phyloP scores from a whole-genome alignment of 2,329 filamentous ascomycete species.

The Colletotrichum sublineola region DNA sequence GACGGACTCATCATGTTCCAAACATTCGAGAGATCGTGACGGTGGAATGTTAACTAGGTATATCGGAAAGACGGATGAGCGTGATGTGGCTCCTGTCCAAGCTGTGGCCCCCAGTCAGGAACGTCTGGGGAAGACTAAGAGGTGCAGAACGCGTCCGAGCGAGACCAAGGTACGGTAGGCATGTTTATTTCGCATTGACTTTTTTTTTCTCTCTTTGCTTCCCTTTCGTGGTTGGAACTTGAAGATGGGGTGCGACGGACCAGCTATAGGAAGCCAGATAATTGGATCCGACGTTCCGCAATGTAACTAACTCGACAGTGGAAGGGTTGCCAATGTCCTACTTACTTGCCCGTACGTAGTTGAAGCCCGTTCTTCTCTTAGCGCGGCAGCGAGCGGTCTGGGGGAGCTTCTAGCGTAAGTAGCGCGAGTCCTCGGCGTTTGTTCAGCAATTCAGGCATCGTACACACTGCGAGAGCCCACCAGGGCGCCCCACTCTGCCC shows the following conservation, averaged over 20 bases:
- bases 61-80: not conserved
- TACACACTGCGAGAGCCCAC: not conserved
- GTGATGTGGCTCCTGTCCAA: conserved; percentile 19
- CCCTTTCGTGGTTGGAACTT: not conserved
- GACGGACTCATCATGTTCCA: not conserved
- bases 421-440: conserved; percentile 5
- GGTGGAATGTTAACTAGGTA: not conserved
- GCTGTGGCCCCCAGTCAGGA: not conserved
- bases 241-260: not conserved
- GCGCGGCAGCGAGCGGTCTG: conserved; percentile 10
- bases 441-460: not conserved
- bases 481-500: not conserved
- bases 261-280: not conserved
- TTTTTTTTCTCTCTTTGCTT: too few species aligned
- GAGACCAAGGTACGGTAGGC: not conserved
- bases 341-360: too few species aligned
- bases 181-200: conserved; percentile 1
- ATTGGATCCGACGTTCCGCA: not conserved
- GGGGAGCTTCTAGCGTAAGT: conserved; percentile 22
- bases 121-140: conserved; percentile 30
- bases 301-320: not conserved
- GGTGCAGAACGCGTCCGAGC: not conserved
- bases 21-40: not conserved
- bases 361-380: conserved; percentile 25
- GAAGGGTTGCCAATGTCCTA: conserved; percentile 5